These are phyloP conservation scores for Neophaeococcomyces aloes DNA, from an alignment of 2,329 filamentous ascomycete genomes.

Conservation along the genomic window DNA sequence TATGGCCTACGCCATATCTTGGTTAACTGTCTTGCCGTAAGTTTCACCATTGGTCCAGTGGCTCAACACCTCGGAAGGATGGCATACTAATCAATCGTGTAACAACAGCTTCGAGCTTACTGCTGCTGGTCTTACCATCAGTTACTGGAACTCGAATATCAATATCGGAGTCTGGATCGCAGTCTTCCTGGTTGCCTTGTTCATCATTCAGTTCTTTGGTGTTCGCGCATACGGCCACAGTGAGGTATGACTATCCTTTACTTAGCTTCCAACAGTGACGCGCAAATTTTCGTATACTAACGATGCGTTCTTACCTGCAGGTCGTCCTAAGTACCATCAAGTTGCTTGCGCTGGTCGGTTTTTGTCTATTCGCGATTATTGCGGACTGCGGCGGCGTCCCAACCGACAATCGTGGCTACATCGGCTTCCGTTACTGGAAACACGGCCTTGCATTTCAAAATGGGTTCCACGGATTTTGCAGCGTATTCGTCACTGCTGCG, in stretches of 20 bases:
- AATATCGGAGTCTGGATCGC: constrained; percentile 64
- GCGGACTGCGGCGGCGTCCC: constrained; percentile 73
- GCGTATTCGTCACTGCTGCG: constrained; percentile 53
- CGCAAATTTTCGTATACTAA: no score
- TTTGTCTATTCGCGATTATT: constrained; percentile 79
- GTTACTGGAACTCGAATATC: constrained; percentile 25
- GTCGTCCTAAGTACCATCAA: constrained; percentile 82
- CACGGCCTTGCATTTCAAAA: constrained; percentile 48
- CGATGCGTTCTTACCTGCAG: no score
- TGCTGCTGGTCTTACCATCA: constrained; percentile 59
- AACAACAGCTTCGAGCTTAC: constrained; percentile 79
- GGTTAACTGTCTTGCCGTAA: constrained; percentile 76
- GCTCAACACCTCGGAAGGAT: no score
- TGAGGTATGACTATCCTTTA: no score
- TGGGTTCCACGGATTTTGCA: constrained; percentile 55
- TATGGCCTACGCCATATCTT: constrained; percentile 87
- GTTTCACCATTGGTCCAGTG: no score
- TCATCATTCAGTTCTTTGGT: constrained; percentile 76
- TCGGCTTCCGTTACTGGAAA: constrained; percentile 67
- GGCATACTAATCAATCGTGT: no score
- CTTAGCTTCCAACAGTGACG: no score
- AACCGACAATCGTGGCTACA: constrained; percentile 52
- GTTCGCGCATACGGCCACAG: constrained; percentile 83
- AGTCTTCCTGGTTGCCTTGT: constrained; percentile 65
- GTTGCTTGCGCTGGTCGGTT: constrained; percentile 72